phyloP scores from a whole-genome alignment of 2,329 filamentous ascomycete genomes.

The Onygenales sp. region DNA sequence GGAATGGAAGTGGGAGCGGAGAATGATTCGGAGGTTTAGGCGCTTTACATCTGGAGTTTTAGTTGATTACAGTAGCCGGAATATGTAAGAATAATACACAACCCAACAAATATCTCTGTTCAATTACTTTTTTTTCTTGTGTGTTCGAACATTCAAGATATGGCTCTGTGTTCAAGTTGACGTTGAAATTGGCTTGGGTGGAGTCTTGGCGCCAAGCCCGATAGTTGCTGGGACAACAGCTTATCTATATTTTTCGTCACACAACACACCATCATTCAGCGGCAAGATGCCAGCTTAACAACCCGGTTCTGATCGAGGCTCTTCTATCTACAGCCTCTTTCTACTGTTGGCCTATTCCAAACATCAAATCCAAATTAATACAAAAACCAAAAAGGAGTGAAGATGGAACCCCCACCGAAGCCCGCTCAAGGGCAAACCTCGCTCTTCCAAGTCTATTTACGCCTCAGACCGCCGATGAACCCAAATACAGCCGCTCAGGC shows the following conservation, averaged over 20 bases:
- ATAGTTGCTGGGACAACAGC: background rate
- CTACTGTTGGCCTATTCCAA: background rate
- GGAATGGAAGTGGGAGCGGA: background rate
- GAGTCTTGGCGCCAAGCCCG: background rate
- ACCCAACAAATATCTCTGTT: background rate
- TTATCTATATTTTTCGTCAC: background rate
- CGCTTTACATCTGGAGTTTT: no score
- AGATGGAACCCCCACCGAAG: conserved; percentile 35
- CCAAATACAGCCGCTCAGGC: conserved; percentile 17
- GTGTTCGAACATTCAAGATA: background rate
- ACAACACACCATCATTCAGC: background rate
- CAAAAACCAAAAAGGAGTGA: background rate
- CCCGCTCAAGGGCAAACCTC: conserved; percentile 30
- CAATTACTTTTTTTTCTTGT: background rate
- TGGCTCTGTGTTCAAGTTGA: background rate
- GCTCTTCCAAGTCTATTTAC: conserved; percentile 86
- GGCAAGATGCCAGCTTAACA: background rate
- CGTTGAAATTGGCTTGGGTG: background rate
- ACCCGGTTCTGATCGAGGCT: background rate
- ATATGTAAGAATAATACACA: background rate
- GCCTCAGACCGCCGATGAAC: conserved; percentile 59
- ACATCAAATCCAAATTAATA: background rate
- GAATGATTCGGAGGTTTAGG: background rate
- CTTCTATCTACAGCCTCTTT: no score
- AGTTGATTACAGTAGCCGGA: no score